Evolutionary conservation across 2,329 filamentous ascomycete genomes (phyloP).

Genomic region (Phaeophleospora eucalypticola): DNA sequence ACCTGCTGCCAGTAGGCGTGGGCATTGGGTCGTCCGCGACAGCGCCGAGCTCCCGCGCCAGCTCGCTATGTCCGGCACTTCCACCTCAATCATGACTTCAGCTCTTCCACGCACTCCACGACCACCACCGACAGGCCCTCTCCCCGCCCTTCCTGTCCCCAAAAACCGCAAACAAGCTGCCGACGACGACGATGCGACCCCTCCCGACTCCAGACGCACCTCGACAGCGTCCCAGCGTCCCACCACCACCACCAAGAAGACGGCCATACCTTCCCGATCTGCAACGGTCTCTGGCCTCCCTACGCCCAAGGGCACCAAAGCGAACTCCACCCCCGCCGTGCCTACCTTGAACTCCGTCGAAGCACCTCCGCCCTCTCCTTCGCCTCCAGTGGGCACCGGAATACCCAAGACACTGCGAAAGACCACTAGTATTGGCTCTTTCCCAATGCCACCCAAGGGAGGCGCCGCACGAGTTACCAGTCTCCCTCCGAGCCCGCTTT

Average conservation of each 20-base stretch:
- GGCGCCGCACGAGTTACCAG: conserved; percentile 55
- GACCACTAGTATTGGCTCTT: conserved; percentile 88
- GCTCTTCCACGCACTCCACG: conserved; percentile 54
- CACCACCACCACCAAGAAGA: conserved; percentile 34
- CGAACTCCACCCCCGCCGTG: conserved; percentile 53
- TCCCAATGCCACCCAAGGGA: conserved; percentile 78
- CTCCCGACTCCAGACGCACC: conserved; percentile 20
- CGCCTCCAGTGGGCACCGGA: conserved; percentile 8
- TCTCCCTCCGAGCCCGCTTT: conserved; percentile 55
- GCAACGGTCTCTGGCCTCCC: conserved; percentile 53
- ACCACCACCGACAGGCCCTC: conserved; percentile 65
- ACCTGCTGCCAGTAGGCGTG: conserved; percentile 1
- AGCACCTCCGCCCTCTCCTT: conserved; percentile 32
- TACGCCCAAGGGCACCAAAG: conserved; percentile 34
- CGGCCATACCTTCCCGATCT: conserved; percentile 31
- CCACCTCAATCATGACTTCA: conserved; percentile 22
- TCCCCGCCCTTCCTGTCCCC: conserved; percentile 68
- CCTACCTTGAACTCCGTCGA: conserved; percentile 46
- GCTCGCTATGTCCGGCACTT: conserved; percentile 3
- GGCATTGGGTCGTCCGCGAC: neutral
- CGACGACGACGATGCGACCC: conserved; percentile 48
- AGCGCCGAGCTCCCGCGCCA: neutral
- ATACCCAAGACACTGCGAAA: conserved; percentile 68
- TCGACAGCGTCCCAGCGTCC: conserved; percentile 27
- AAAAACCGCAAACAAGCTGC: conserved; percentile 62